Evolutionary conservation across 768 basidiomycete genomes (phyloP).

Genomic region (Omphalotus guepiniiformis): DNA sequence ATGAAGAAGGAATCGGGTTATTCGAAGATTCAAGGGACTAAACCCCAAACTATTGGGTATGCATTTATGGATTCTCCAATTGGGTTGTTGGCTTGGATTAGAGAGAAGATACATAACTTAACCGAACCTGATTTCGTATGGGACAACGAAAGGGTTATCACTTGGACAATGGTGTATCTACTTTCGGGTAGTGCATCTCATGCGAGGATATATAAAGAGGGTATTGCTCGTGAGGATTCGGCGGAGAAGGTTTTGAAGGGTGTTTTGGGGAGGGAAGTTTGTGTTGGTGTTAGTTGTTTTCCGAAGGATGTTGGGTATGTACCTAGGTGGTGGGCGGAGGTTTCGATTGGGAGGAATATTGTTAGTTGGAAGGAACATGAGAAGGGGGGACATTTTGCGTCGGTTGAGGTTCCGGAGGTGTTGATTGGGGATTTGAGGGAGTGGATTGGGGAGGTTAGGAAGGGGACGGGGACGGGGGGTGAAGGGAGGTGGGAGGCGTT

Average conservation of each 20-base stretch:
- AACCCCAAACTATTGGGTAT: conserved; percentile 45
- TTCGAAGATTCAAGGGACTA: conserved; percentile 32
- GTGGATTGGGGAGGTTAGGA: conserved; percentile 8
- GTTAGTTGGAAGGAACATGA: conserved; percentile 38
- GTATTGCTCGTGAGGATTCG: conserved; percentile 9
- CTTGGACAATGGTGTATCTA: conserved; percentile 37
- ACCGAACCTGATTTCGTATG: conserved; percentile 23
- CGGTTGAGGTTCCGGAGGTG: conserved; percentile 35
- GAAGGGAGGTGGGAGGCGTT: conserved; percentile 2
- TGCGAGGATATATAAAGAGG: conserved; percentile 31
- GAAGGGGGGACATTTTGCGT: conserved; percentile 44
- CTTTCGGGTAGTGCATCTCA: conserved; percentile 29
- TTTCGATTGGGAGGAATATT: conserved; percentile 32
- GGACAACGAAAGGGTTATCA: conserved; percentile 28
- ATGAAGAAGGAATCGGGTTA: conserved; percentile 31
- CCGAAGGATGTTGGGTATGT: conserved; percentile 33
- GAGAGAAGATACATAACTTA: conserved; percentile 32
- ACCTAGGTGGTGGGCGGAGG: conserved; percentile 37
- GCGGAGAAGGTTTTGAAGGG: conserved; percentile 16
- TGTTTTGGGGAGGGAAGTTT: conserved; percentile 22
- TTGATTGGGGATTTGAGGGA: conserved; percentile 34
- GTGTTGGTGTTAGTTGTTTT: conserved; percentile 39
- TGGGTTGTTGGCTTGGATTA: conserved; percentile 45
- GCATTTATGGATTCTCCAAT: conserved; percentile 47
- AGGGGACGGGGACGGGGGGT: conserved; percentile 4